phyloP scores from a whole-genome alignment of 768 basidiomycete genomes.

The Calocybe cyanea region DNA sequence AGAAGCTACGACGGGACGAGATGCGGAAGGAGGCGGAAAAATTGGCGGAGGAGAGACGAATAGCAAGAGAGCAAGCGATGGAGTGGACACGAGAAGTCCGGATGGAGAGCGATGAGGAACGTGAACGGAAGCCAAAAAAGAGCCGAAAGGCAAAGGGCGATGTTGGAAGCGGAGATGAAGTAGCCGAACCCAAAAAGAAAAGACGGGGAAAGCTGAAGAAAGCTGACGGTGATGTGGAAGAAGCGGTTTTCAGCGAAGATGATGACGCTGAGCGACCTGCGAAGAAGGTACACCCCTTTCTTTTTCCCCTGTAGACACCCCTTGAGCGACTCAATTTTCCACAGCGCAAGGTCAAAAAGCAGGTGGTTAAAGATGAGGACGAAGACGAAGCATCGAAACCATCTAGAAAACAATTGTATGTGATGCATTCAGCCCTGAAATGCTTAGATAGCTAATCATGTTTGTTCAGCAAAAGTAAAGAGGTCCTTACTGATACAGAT shows the following conservation, averaged over 20 bases:
- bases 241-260: conserved; percentile 67
- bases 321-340: too few species aligned
- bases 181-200: conserved; percentile 69
- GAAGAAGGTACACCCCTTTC: conserved; percentile 52
- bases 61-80: conserved; percentile 74
- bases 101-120: conserved; percentile 77
- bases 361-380: conserved; percentile 76
- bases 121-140: conserved; percentile 61
- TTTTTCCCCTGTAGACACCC: too few species aligned
- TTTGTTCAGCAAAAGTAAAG: conserved; percentile 76
- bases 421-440: conserved; percentile 11
- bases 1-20: conserved; percentile 64
- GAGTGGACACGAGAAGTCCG: conserved; percentile 71
- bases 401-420: conserved; percentile 76
- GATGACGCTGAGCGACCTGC: conserved; percentile 62
- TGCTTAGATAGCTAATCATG: conserved; percentile 8
- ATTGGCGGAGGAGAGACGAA: conserved; percentile 73
- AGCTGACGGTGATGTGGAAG: conserved; percentile 56
- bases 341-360: conserved; percentile 60
- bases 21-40: conserved; percentile 68
- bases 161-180: conserved; percentile 51
- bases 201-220: conserved; percentile 67
- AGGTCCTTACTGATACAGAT: conserved; percentile 82
- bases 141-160: conserved; percentile 49
- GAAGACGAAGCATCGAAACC: conserved; percentile 62